Base-by-base conservation (phyloP, 495 filamentous ascomycete genomes). In the Tuber calosporum region DNA sequence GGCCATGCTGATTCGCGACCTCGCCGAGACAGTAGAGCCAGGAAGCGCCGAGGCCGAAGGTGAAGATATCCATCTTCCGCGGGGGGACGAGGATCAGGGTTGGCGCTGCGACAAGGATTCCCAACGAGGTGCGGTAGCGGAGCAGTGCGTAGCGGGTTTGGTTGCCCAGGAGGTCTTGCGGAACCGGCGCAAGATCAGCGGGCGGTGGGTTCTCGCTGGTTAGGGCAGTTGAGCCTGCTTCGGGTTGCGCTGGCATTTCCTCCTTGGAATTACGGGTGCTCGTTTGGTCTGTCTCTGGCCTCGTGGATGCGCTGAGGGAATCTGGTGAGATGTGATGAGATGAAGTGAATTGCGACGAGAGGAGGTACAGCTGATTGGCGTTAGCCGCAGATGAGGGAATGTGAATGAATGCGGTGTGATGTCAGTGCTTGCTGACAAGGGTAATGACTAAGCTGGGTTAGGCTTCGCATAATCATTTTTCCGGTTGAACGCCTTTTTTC, bases 51-150 rank as follows among this genome's bases (percentile, higher is more conserved):
- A 92, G 86, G 26, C 89, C 86, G 75, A 92, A 84, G 73, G 90
- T 86, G 83, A 88, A 90, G 72, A 87, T 40, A 81, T 89, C 92
- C 66, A 96, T 83, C 81, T 92, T 93, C 66, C 93, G 90, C 0
- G 93, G 92, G 4, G 94, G 94, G 20, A 97, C 86, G 73, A 88
- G 83, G 69, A 91, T 86, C 45, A 93, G 87, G 69, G 91, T 78
- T 1, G 94, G 92, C 48, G 89, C 88, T 39, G 87, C 84, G 72
- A 96, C 76, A 70, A 94, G 84, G 79, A 90, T 86, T 69, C 83
- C 86, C 13, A 89, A 79, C 15, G 92, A 89, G 70, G 87, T 78
- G 80, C 87, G 87, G 84, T 88, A 88, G 67, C 88, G 82, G 77
- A 90, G 83, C 37, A 83, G 83, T 72, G 84, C 78, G 82, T 87